These are phyloP conservation scores for Phlegmacium glaucopus DNA, from an alignment of 768 basidiomycete species.

Conservation along the genomic window DNA sequence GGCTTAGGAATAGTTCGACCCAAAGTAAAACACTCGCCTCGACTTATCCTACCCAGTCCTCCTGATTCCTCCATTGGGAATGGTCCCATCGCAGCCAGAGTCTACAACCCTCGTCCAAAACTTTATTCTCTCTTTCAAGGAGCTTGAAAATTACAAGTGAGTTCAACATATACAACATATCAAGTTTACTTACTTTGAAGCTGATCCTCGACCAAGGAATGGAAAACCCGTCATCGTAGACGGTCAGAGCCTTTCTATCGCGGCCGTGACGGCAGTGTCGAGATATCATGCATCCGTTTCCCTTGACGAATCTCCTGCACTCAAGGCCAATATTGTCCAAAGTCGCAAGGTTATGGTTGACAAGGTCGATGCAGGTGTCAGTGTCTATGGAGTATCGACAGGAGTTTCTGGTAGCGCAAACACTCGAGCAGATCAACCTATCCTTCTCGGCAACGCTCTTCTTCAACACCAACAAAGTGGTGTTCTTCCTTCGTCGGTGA, in stretches of 20 bases:
- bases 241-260: slow-evolving; percentile 69
- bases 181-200: too few species aligned
- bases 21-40: slow-evolving; percentile 11
- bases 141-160: slow-evolving; percentile 65
- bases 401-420: slow-evolving; percentile 90
- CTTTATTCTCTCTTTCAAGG: slow-evolving; percentile 57
- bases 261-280: slow-evolving; percentile 74
- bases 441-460: slow-evolving; percentile 76
- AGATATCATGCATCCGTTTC: slow-evolving; percentile 53
- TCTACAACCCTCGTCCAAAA: slow-evolving; percentile 42
- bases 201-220: slow-evolving; percentile 36
- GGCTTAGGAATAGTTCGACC: slow-evolving; percentile 19
- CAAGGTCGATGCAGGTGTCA: slow-evolving; percentile 64
- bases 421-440: slow-evolving; percentile 72
- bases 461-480: slow-evolving; percentile 82
- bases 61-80: slow-evolving; percentile 14
- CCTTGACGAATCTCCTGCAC: slow-evolving; percentile 45
- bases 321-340: slow-evolving; percentile 53
- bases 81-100: slow-evolving; percentile 15
- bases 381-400: slow-evolving; percentile 79
- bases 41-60: slow-evolving; percentile 16
- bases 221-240: slow-evolving; percentile 64
- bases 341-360: slow-evolving; percentile 61
- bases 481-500: slow-evolving; percentile 59
- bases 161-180: slow-evolving; percentile 18